A percentile compares a stretch with the other conserved stretches of the same genome.
These are phyloP conservation scores for Polygonum maritimum DNA, from an alignment of 148 eudicot genomes.

Conservation along the genomic window DNA sequence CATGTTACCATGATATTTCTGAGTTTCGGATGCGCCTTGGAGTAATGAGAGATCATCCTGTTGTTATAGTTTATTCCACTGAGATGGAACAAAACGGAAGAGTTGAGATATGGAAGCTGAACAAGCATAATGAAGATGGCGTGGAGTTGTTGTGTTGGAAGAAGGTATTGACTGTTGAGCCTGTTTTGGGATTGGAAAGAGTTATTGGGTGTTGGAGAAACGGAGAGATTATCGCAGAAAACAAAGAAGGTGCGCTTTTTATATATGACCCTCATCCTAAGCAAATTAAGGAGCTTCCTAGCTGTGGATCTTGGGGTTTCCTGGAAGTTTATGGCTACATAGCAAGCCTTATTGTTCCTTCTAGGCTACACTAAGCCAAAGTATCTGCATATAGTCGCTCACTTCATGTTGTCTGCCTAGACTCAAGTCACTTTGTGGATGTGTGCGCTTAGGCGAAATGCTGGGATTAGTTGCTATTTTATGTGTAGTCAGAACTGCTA, in stretches of 20 bases:
- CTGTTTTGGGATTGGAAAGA: slow-evolving; percentile 8
- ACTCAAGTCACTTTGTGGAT: not conserved
- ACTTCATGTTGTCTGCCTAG: not conserved
- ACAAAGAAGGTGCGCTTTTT: slow-evolving; percentile 10
- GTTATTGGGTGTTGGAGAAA: slow-evolving; percentile 18
- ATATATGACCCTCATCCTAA: slow-evolving; percentile 17
- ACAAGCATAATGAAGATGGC: slow-evolving; percentile 7
- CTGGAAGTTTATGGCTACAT: slow-evolving; percentile 19
- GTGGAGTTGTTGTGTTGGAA: slow-evolving; percentile 12
- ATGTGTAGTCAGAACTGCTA: not conserved
- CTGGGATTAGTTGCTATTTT: not conserved
- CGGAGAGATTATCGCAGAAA: slow-evolving; percentile 17
- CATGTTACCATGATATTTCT: not conserved
- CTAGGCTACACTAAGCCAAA: not conserved
- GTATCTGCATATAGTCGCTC: not conserved
- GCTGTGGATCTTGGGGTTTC: slow-evolving; percentile 14
- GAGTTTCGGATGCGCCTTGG: slow-evolving; percentile 11
- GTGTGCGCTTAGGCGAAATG: not conserved
- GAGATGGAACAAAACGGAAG: not conserved
- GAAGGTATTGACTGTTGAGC: slow-evolving; percentile 8
- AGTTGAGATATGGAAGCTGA: slow-evolving; percentile 20
- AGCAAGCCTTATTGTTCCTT: slow-evolving; percentile 14
- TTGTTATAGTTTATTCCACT: slow-evolving; percentile 8
- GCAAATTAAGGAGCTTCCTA: slow-evolving; percentile 13
- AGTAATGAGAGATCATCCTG: slow-evolving; percentile 12